Evolutionary conservation across 345 rosid genomes (phyloP), one percentile per base, ranked within the genome.

Genomic region (Bruguiera gymnorhiza): DNA sequence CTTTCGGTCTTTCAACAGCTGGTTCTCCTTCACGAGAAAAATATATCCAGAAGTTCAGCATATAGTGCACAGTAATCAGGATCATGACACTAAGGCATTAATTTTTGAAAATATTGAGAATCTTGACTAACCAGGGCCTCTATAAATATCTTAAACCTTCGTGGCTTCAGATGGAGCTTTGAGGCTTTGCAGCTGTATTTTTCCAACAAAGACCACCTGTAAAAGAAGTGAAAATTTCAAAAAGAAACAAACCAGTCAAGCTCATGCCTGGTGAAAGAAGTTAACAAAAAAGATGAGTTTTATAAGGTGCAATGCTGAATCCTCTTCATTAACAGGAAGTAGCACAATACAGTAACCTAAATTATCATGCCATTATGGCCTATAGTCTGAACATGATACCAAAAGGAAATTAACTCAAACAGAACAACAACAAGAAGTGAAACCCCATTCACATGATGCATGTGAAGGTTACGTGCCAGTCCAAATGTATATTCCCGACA

Each of bases 121-220:
- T 48, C 56, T 60, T 66, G 72, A 85, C 98, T 87, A 70, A 96
- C 99, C 98, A 96, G 83, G 67, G 98, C 93, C 78, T 96, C 99
- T 75, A 92, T 57, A 80, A 96, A 96, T 73, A 90, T 78, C 84
- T 96, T 96, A 75, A 90, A 92, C 80, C 98, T 86, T 70, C 99
- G 88, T 2, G 98, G 99, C 83, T 90, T 96, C 68, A 90, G 78
- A 79, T 92, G 99, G 84, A 96, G 98, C 83, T 96, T 96, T 73
- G 99, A 96, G 75, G 98, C 98, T 85, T 91, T 92, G 82, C 96
- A 96, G 78, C 97, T 92, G 77, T 96, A 89, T 77, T 92, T 96
- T 80, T 92, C 99, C 82, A 96, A 81, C 73, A 96, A 84, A 76
- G 99, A 90, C 98, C 99, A 96, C 99, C 99, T 96, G 83, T 60